A percentile compares a stretch with the other conserved stretches of the same genome.
Conservation (phyloP, 495 filamentous ascomycete genomes). For the Penicillium antarcticum region DNA sequence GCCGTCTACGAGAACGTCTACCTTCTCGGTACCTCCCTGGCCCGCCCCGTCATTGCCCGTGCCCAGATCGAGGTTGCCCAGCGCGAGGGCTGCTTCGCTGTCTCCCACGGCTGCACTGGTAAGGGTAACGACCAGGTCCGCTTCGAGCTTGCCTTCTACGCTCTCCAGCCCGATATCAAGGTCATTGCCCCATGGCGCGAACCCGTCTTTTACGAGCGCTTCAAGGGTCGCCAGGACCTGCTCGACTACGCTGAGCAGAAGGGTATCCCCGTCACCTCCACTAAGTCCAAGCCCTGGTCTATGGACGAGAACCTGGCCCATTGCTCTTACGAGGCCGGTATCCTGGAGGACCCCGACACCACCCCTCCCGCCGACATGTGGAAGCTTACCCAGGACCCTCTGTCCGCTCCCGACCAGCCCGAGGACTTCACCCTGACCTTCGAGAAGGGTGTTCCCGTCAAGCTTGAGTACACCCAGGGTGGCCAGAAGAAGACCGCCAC, state of each 20-base stretch:
- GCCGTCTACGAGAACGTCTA: constrained; percentile 83
- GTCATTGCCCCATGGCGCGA: constrained; percentile 88
- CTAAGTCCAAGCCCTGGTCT: constrained; percentile 81
- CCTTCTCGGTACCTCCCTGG: constrained; percentile 76
- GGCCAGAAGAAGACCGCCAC: constrained; percentile 58
- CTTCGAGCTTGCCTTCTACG: constrained; percentile 78
- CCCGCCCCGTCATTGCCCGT: constrained; percentile 85
- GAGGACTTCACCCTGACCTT: constrained; percentile 76
- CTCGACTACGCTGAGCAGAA: constrained; percentile 79
- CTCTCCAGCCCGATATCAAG: constrained; percentile 72
- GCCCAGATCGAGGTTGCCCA: constrained; percentile 70
- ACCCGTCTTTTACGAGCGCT: constrained; percentile 77
- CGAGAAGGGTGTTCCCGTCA: constrained; percentile 78
- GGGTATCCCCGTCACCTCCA: constrained; percentile 81
- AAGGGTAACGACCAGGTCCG: constrained; percentile 88
- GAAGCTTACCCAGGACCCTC: constrained; percentile 74
- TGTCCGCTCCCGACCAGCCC: constrained; percentile 71
- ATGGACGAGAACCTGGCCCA: constrained; percentile 87
- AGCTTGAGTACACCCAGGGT: constrained; percentile 57
- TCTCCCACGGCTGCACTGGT: constrained; percentile 81
- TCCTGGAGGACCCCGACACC: constrained; percentile 47
- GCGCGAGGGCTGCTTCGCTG: constrained; percentile 46
- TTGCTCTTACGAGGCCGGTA: constrained; percentile 87
- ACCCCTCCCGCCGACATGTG: constrained; percentile 78
- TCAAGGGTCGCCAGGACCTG: constrained; percentile 81